Base-by-base conservation (phyloP, 371 early-diverging fungal species). In the Entomophthora muscae region DNA sequence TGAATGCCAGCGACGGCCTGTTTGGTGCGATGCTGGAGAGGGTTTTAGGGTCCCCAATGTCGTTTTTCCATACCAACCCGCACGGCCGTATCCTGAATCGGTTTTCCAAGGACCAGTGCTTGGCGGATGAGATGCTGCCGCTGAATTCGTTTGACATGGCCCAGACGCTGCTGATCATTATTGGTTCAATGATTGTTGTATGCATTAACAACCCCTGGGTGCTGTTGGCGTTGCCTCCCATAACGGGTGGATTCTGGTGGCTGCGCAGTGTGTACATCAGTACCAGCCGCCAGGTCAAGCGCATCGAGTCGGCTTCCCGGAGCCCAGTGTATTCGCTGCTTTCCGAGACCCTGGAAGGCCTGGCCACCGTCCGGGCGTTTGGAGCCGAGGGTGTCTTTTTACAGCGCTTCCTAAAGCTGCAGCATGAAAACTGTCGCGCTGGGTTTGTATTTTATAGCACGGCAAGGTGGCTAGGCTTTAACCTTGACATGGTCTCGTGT, bases 301-400 rank as follows among this genome's bases (percentile, higher is more conserved):
- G 90, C 2, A 68, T 88, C 61, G 93, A 94, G 68, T 84, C 91
- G 1, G 76, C 81, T 10, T 81, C 86, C 28, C 78, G 88, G 51
- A 69, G 81, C 0, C 83, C 82, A 1, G 80, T 86, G 62, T 86
- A 83, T 70, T 70, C 83, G 1, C 87, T 85, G 66, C 71, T 86
- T 54, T 80, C 84, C 1, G 75, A 81, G 1, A 83, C 87, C 0
- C 70, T 86, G 5, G 87, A 86, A 64, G 87, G 87, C 1, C 72
- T 86, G 10, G 75, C 79, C 57, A 76, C 75, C 30, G 84, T 86
- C 57, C 75, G 83, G 13, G 77, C 80, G 2, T 86, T 81, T 65
- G 71, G 78, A 23, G 77, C 73, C 13, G 72, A 83, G 65, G 58
- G 57, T 23, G 70, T 79, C 23, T 85, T 85, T 65, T 77, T 79